Evolutionary conservation across 1,284 basidiomycete species (phyloP).

Genomic region (Irpex sp.): DNA sequence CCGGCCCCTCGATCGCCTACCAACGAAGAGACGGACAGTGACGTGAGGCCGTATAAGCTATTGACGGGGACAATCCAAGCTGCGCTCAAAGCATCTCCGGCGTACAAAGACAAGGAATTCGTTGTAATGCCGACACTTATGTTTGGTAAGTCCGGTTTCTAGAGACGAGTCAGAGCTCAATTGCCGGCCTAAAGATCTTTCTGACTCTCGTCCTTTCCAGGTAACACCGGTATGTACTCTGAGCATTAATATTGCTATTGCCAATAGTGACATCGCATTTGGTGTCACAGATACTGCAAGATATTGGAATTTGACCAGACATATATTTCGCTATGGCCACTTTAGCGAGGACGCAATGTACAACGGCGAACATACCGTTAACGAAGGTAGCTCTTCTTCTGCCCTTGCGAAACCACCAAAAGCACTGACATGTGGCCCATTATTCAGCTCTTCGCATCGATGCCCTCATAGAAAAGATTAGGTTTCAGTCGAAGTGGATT

Average conservation of each 20-base stretch:
- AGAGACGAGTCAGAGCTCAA: too few species aligned
- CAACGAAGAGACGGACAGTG: slow-evolving; percentile 14
- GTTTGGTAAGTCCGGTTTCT: slow-evolving; percentile 2
- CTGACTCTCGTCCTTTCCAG: not conserved
- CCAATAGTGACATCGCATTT: slow-evolving; percentile 4
- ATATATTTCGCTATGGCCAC: slow-evolving; percentile 50
- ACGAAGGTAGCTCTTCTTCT: slow-evolving; percentile 27
- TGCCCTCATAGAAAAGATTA: slow-evolving; percentile 20
- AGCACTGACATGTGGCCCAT: not conserved
- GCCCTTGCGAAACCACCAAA: slow-evolving; percentile 1
- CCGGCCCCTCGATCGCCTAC: slow-evolving; percentile 54
- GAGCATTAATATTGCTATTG: not conserved
- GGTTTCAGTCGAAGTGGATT: slow-evolving; percentile 25
- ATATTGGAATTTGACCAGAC: slow-evolving; percentile 45
- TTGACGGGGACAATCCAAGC: slow-evolving; percentile 43
- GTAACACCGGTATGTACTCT: slow-evolving; percentile 10
- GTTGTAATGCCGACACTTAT: slow-evolving; percentile 7
- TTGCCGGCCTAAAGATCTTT: too few species aligned
- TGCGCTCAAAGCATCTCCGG: slow-evolving; percentile 27
- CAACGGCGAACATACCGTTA: slow-evolving; percentile 54
- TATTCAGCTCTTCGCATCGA: slow-evolving; percentile 17
- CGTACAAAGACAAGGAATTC: slow-evolving; percentile 8
- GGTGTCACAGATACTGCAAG: slow-evolving; percentile 29
- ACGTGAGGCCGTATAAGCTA: slow-evolving; percentile 42
- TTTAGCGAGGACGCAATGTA: slow-evolving; percentile 22